These are phyloP conservation scores for Solanum chilense DNA, from an alignment of 257 asterid species.

Conservation along the genomic window DNA sequence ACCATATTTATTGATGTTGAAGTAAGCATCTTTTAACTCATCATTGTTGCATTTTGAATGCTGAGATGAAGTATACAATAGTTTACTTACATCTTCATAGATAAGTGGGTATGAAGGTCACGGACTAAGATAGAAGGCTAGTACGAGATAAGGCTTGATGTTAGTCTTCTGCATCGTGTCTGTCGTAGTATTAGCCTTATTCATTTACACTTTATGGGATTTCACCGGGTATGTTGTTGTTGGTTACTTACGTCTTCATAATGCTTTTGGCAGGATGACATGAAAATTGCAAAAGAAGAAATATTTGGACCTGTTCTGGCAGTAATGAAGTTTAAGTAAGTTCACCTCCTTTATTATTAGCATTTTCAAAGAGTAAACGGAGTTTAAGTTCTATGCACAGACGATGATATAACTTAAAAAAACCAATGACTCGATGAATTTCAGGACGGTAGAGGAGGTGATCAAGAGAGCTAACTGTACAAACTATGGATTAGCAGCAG, in stretches of 20 bases:
- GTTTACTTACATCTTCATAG: background rate
- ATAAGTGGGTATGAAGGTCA: background rate
- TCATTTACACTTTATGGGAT: no score
- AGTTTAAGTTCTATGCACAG: background rate
- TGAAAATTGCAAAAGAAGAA: constrained; percentile 35
- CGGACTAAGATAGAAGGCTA: background rate
- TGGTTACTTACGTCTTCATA: background rate
- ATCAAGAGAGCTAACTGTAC: constrained; percentile 64
- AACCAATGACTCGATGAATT: background rate
- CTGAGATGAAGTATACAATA: background rate
- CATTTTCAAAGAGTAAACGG: background rate
- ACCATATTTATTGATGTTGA: constrained; percentile 26
- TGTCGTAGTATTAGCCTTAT: background rate
- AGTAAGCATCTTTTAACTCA: background rate
- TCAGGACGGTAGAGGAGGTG: constrained; percentile 67
- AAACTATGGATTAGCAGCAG: constrained; percentile 79
- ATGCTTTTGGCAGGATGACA: constrained; percentile 19
- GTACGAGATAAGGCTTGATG: background rate
- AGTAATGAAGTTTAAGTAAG: constrained; percentile 34
- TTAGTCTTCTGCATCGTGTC: background rate
- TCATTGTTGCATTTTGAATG: background rate
- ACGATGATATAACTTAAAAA: background rate
- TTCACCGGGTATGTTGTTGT: background rate
- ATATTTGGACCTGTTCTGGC: constrained; percentile 40
- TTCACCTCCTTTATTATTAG: background rate